Conservation (phyloP, 495 filamentous ascomycete species). For the Pyrenopolyporus hunteri region DNA sequence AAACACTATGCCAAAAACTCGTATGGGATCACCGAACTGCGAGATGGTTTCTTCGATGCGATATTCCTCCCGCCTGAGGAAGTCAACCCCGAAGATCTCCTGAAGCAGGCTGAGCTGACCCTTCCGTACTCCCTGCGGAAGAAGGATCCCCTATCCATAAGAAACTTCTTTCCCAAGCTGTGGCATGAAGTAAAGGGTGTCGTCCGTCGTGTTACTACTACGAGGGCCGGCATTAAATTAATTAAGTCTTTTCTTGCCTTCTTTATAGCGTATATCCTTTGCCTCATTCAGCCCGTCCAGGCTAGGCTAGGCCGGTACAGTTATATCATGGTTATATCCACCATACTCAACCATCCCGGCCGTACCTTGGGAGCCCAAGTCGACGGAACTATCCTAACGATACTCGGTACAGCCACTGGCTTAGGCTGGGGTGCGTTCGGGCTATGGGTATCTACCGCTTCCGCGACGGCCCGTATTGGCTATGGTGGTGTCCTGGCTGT, state of each 20-base stretch:
- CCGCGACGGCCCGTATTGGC: slow-evolving; percentile 48
- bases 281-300: slow-evolving; percentile 53
- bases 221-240: slow-evolving; percentile 56
- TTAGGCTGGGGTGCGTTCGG: slow-evolving; percentile 61
- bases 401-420: slow-evolving; percentile 60
- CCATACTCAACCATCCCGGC: slow-evolving; percentile 59
- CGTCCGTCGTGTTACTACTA: slow-evolving; percentile 44
- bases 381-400: slow-evolving; percentile 59
- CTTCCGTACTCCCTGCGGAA: slow-evolving; percentile 48
- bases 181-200: slow-evolving; percentile 47
- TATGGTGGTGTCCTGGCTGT: slow-evolving; percentile 60
- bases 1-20: slow-evolving; percentile 40
- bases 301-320: slow-evolving; percentile 57
- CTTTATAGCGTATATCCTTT: slow-evolving; percentile 60
- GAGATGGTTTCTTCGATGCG: slow-evolving; percentile 67
- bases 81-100: slow-evolving; percentile 44
- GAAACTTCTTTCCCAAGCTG: slow-evolving; percentile 54
- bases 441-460: slow-evolving; percentile 58
- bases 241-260: slow-evolving; percentile 60
- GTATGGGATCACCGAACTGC: slow-evolving; percentile 59
- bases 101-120: slow-evolving; percentile 46
- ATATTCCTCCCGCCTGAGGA: slow-evolving; percentile 56
- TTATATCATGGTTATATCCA: slow-evolving; percentile 60
- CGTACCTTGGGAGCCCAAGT: slow-evolving; percentile 61
- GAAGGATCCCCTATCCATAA: slow-evolving; percentile 49